Base-by-base conservation (phyloP, 768 basidiomycete species). In the Trametes punicea region DNA sequence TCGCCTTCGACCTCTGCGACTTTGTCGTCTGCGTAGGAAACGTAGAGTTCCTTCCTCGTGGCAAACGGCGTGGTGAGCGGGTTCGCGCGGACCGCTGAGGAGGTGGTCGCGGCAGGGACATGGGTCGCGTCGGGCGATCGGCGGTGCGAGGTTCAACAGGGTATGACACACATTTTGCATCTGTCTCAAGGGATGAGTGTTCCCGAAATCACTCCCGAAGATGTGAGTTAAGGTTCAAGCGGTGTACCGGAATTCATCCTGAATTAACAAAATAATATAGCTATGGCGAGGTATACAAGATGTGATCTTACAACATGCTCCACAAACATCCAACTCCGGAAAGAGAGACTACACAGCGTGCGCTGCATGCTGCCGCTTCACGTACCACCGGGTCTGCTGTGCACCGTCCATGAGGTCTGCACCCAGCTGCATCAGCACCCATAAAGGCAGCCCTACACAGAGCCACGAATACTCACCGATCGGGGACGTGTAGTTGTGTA, bases 401-500 rank as follows among this genome's bases (percentile, higher is more conserved):
- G 42, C 36, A 9, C 55, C 51, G 21, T 60, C 34, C 59, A 60
- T 60, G 44, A 60, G 48, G 46, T 60, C 59, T 60, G 30, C 40
- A n/a, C 11, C 15, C 16, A 6, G 13, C n/a, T 7, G 4, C 23
- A 34, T 21, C 31, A 25, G 50, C 18, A 16, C 20, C 23, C 4
- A 3, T 20, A 2, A 26, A 21, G 2, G 40, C 7, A 47, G 13
- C 13, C 18, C 6, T 11, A 18, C 16, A 38, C 4, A 46, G 20
- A 45, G 9, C n/a, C 41, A 23, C 39, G 33, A 7, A 36, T 29
- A 57, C 75, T 41, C 51, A 88, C 87, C 82, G 49, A 89, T 84
- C 1, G 87, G 87, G 21, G 85, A 87, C 40, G 78, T 85, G 72
- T 82, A 89, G 60, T 81, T 80, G 59, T 82, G 75, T 46, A 88